A percentile compares a stretch with the other conserved stretches of the same genome.
Evolutionary conservation across 2,329 filamentous ascomycete genomes (phyloP).

Genomic region (Xylariaceae sp.): DNA sequence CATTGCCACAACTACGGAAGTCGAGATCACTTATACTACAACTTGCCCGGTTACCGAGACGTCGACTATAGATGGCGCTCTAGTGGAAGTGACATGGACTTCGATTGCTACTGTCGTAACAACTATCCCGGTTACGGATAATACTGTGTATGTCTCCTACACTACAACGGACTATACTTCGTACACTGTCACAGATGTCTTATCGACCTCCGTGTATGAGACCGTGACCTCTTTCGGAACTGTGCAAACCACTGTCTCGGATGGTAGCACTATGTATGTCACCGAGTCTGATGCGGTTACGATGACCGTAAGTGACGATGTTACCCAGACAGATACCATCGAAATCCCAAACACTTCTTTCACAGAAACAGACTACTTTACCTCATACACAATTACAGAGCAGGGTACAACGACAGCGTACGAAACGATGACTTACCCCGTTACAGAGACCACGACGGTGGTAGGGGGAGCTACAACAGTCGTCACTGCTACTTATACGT

Average conservation of each 20-base stretch:
- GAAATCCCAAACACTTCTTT: conserved; percentile 19
- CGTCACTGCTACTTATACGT: conserved; percentile 40
- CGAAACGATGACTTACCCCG: conserved; percentile 37
- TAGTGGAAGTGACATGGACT: conserved; percentile 38
- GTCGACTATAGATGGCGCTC: conserved; percentile 40
- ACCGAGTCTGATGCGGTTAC: conserved; percentile 42
- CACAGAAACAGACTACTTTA: conserved; percentile 28
- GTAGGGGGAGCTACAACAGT: conserved; percentile 38
- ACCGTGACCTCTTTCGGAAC: conserved; percentile 39
- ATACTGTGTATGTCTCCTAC: no score
- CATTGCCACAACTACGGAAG: conserved; percentile 32
- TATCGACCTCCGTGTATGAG: conserved; percentile 29
- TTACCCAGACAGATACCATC: conserved; percentile 37
- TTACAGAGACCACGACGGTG: conserved; percentile 40
- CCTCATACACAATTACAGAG: conserved; percentile 31
- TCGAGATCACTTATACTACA: conserved; percentile 39
- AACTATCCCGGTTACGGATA: conserved; percentile 29
- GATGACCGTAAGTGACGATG: conserved; percentile 34
- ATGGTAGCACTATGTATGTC: conserved; percentile 38
- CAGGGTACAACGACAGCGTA: conserved; percentile 29
- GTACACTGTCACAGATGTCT: conserved; percentile 28
- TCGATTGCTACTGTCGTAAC: conserved; percentile 35
- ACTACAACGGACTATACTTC: conserved; percentile 31
- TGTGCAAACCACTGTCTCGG: conserved; percentile 41
- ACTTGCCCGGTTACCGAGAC: conserved; percentile 38